Base-by-base conservation (phyloP, 768 basidiomycete genomes). In the Lactarius sanguifluus region DNA sequence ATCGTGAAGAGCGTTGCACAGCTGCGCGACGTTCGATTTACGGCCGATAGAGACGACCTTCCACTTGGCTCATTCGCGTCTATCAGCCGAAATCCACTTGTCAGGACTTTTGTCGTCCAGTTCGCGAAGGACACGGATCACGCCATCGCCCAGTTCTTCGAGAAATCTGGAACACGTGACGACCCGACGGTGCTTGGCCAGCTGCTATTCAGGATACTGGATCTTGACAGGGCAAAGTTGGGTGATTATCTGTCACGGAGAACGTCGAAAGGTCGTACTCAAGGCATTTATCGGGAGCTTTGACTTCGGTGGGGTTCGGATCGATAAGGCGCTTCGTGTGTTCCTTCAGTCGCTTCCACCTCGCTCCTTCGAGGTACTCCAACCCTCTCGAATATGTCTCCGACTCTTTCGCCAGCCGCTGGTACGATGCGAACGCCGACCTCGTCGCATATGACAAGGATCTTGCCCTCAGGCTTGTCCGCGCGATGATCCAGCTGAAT, bases 1-100 rank as follows among this genome's bases (percentile, higher is more conserved):
- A 79, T 92, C 59, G 89, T 98, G 73, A 98, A 97, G 80, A 94
- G 87, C 71, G 88, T 96, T 56, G 91, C 96, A 38, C 85, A 88
- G 69, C 82, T 97, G 41, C 83, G 81, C 62, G 82, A 90, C 64
- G 75, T 92, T 52, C 85, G 84, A 55, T 87, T 91, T 72, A 85
- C 79, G 69, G 81, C 83, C n/a, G 90, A 91, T 71, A 85, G 91
- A 50, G 82, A 83, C 67, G 87, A 90, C 60, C 71, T 79, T n/a
- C 83, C 79, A 28, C 87, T 82, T 73, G 73, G 76, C 20, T 75
- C 74, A 64, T 76, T 73, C 61, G 70, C 77, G 41, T 72, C 75
- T 57, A 76, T 79, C 28, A 72, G 69, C 79, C 84, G 84, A 47
- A 89, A 87, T 71, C 85, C 90, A 16, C 72, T 87, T 57, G 83